Conservation (phyloP, 1,284 basidiomycete species). For the Pascua guehoae region DNA sequence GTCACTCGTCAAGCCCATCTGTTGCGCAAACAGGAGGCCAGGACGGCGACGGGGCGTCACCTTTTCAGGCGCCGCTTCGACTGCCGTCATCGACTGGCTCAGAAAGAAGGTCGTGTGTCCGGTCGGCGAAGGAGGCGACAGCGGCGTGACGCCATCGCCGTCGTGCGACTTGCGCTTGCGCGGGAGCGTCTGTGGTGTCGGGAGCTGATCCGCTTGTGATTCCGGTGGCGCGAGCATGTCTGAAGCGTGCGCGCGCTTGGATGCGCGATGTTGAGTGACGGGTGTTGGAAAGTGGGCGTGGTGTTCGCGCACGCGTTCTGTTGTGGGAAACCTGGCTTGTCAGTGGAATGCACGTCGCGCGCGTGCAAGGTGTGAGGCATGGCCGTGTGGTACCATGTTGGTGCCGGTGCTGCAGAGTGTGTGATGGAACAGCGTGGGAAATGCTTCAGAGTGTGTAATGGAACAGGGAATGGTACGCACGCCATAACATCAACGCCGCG, state of each 20-base stretch:
- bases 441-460: too few species aligned
- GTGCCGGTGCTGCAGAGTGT: background rate
- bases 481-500: slow-evolving; percentile 32
- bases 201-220: slow-evolving; percentile 35
- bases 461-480: background rate
- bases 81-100: slow-evolving; percentile 2
- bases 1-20: slow-evolving; percentile 36
- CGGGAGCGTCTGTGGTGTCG: slow-evolving; percentile 58
- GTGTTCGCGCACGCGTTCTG: slow-evolving; percentile 7
- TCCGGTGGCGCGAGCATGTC: background rate
- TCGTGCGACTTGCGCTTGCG: slow-evolving; percentile 24
- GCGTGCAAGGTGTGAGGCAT: background rate
- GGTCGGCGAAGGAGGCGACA: slow-evolving; percentile 27
- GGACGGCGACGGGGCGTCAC: slow-evolving; percentile 26
- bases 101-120: slow-evolving; percentile 41
- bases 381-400: too few species aligned
- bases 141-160: background rate
- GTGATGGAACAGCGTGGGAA: too few species aligned
- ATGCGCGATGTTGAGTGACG: slow-evolving; percentile 31
- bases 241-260: slow-evolving; percentile 9
- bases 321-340: slow-evolving; percentile 10
- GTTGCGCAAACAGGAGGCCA: slow-evolving; percentile 42
- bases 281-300: slow-evolving; percentile 37
- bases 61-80: slow-evolving; percentile 5
- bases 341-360: background rate